A percentile compares a stretch with the other conserved stretches of the same genome.
These are phyloP conservation scores for Sugiyamaella pinicola DNA, from an alignment of 1,139 yeast genomes.

Conservation along the genomic window DNA sequence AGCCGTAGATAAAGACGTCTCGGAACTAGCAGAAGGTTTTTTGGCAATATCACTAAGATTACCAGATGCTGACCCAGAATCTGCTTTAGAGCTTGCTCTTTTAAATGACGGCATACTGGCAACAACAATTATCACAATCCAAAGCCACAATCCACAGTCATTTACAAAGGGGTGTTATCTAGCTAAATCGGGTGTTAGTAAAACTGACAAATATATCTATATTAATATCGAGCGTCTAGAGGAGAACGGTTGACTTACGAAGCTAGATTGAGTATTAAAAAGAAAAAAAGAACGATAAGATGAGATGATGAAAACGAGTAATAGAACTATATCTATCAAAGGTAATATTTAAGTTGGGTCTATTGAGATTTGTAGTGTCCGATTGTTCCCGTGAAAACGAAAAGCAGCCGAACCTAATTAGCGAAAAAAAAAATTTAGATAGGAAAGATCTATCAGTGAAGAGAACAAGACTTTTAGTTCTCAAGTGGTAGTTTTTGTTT, in stretches of 20 bases:
- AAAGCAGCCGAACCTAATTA: no score
- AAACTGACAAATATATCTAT: no score
- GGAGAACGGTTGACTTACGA: no score
- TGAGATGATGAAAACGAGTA: no score
- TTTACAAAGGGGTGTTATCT: background rate
- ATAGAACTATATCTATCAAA: no score
- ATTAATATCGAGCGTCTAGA: no score
- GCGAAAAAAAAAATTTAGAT: background rate
- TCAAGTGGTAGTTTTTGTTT: background rate
- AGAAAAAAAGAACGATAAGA: no score
- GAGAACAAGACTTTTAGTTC: background rate
- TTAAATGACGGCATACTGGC: conserved; percentile 4
- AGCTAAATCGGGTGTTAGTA: background rate
- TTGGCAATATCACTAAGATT: background rate
- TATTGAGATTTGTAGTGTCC: no score
- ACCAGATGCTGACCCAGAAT: conserved; percentile 5
- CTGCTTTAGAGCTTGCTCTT: conserved; percentile 4
- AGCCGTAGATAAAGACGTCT: background rate
- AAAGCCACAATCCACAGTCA: background rate
- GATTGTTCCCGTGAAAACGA: no score
- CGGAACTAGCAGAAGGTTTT: conserved; percentile 7
- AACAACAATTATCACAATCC: background rate
- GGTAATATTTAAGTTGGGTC: no score
- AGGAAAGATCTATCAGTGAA: background rate
- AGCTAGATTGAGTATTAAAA: no score